phyloP scores from a whole-genome alignment of 2,329 filamentous ascomycete species.

The Hypoxylon sp. region DNA sequence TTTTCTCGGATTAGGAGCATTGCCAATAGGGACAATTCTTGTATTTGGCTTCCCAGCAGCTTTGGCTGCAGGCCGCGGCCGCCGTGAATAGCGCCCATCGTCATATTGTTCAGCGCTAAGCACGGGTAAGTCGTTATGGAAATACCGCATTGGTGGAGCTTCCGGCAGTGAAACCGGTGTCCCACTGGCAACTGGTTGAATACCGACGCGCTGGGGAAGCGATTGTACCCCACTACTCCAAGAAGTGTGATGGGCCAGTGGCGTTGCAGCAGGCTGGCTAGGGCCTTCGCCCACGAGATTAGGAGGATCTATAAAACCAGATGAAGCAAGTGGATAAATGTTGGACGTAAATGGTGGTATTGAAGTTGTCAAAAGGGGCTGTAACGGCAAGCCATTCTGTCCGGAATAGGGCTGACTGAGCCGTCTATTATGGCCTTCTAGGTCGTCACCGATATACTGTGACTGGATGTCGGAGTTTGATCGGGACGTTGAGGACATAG shows the following conservation, averaged over 20 bases:
- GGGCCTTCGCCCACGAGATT: conserved; percentile 11
- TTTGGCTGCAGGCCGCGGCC: conserved; percentile 37
- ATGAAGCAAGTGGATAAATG: conserved; percentile 11
- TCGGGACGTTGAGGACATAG: conserved; percentile 33
- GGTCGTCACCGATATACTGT: conserved; percentile 19
- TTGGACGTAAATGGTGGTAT: conserved; percentile 21
- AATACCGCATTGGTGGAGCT: conserved; percentile 47
- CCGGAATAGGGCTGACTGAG: conserved; percentile 15
- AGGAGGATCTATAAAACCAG: conserved; percentile 12
- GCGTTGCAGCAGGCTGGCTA: conserved; percentile 7
- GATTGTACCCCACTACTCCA: conserved; percentile 27
- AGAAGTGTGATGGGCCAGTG: conserved; percentile 17
- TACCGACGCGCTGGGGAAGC: conserved; percentile 14
- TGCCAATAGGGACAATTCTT: conserved; percentile 39
- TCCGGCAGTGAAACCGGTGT: conserved; percentile 22
- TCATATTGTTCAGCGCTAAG: conserved; percentile 63
- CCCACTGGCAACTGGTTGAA: conserved; percentile 24
- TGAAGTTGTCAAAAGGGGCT: conserved; percentile 22
- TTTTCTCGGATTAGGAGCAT: conserved; percentile 50
- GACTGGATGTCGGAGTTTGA: conserved; percentile 10
- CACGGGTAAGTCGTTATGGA: conserved; percentile 58
- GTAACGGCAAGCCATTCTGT: conserved; percentile 21
- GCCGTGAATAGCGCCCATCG: conserved; percentile 50
- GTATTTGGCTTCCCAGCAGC: conserved; percentile 31
- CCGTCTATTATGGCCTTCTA: conserved; percentile 15